Evolutionary conservation across 805 yeast species (phyloP), one percentile per base, ranked within the genome.

Genomic region (Kuraishia ogatae): DNA sequence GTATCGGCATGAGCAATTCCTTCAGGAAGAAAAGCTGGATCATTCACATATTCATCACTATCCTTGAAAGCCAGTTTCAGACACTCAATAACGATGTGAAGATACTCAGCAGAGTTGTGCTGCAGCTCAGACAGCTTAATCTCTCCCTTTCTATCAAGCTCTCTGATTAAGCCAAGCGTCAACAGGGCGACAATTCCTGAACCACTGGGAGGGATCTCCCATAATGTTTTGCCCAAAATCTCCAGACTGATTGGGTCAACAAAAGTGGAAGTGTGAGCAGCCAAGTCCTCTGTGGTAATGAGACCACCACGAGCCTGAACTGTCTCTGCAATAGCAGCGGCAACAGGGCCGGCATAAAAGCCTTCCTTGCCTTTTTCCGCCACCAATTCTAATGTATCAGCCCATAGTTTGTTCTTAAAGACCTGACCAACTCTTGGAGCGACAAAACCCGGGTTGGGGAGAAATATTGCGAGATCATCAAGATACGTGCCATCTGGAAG

Each of bases 131-230:
- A 60, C 48, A 85, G 63, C 53, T 81, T 74, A n/a, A 76, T 66
- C 19, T 62, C 63, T 2, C 79, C 78, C 19, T 63, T 57, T 19
- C 70, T 70, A 35, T 80, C 81, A 56, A 88, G 72, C 43, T 80
- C 79, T 60, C 76, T 77, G 58, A 88, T 77, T 50, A 85, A 73
- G 0, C 93, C 94, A 52, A 87, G 67, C 0, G 93, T 83, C 19
- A 86, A 70, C 52, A 88, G 71, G 0, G 92, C 94, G 50, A 88
- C 87, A 15, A 88, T 68, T 8, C 96, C 96, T 54, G 88, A 89
- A 2, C 93, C 89, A 66, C 84, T 87, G 15, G 96, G 96, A 11
- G 96, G 94, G 58, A 87, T 83, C 66, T 88, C 94, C 89, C 92
- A 85, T 24, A 88, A 72, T 28, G 74, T 76, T 52, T 77, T 73